Evolutionary conservation across 345 rosid genomes (phyloP).

Genomic region (Hypericum androsaemum): DNA sequence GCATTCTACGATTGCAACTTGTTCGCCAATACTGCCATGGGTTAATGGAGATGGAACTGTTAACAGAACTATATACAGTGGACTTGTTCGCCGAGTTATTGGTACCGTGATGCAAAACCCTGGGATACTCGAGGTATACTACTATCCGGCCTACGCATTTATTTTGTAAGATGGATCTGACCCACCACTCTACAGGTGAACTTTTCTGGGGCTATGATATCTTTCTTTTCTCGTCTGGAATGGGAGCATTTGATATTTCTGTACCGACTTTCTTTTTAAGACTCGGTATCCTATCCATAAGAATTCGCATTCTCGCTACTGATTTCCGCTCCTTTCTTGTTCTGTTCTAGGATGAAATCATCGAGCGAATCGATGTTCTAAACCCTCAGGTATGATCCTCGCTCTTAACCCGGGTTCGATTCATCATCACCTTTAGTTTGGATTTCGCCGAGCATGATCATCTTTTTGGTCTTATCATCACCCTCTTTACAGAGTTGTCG

Average conservation of each 20-base stretch:
- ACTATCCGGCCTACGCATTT: constrained; percentile 11
- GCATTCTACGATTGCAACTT: constrained; percentile 23
- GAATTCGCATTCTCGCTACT: neutral
- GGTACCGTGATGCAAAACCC: constrained; percentile 87
- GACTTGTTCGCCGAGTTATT: constrained; percentile 70
- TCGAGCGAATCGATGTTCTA: constrained; percentile 52
- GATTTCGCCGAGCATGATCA: neutral
- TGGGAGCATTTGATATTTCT: neutral
- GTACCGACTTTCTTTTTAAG: neutral
- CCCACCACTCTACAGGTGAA: neutral
- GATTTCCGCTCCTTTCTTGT: neutral
- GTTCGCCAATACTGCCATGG: constrained; percentile 77
- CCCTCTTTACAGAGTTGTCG: constrained; percentile 49
- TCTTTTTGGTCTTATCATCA: neutral
- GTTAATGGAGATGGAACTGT: constrained; percentile 78
- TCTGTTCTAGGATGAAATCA: constrained; percentile 54
- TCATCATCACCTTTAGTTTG: neutral
- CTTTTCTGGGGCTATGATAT: neutral
- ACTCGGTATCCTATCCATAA: neutral
- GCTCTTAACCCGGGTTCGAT: neutral
- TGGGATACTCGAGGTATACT: constrained; percentile 70
- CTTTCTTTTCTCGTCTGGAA: too few species aligned
- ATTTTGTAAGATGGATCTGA: neutral
- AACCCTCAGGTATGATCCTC: constrained; percentile 70
- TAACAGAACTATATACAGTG: constrained; percentile 54